These are phyloP conservation scores for Psilocybe sp. DNA, from an alignment of 768 basidiomycete genomes.

Conservation along the genomic window DNA sequence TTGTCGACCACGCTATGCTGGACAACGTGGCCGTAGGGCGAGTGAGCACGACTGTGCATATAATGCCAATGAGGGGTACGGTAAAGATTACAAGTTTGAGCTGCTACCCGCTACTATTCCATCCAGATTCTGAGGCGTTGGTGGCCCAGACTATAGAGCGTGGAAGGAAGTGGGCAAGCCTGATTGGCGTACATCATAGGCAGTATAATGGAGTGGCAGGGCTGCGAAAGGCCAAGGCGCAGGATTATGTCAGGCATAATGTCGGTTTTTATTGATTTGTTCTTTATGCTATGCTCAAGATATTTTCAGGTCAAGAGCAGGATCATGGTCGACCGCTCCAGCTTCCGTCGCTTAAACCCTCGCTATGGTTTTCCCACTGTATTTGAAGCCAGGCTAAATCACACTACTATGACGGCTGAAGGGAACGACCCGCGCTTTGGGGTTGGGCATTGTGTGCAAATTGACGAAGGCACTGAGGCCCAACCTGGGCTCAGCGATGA, in stretches of 20 bases:
- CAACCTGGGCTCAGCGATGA: conserved; percentile 42
- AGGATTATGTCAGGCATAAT: conserved; percentile 45
- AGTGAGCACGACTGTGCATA: conserved; percentile 36
- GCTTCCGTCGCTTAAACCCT: conserved; percentile 50
- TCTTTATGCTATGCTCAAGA: background rate
- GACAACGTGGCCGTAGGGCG: conserved; percentile 37
- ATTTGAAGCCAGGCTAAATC: conserved; percentile 24
- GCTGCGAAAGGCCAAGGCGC: conserved; percentile 32
- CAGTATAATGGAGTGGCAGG: conserved; percentile 52
- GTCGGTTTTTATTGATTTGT: conserved; percentile 26
- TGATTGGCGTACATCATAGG: conserved; percentile 56
- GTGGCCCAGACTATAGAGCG: conserved; percentile 37
- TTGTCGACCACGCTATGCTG: conserved; percentile 36
- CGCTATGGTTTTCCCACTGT: conserved; percentile 45
- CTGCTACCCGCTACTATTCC: conserved; percentile 52
- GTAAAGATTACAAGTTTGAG: conserved; percentile 47
- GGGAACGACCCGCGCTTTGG: conserved; percentile 6
- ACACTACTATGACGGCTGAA: conserved; percentile 4
- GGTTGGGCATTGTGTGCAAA: background rate
- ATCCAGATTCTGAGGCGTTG: conserved; percentile 39
- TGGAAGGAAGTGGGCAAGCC: conserved; percentile 52
- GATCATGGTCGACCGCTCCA: conserved; percentile 62
- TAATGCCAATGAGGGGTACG: conserved; percentile 46
- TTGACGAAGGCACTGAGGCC: background rate
- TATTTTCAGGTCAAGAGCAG: conserved; percentile 46